A percentile compares a stretch with the other conserved stretches of the same genome.
These are phyloP conservation scores for Oenanthe sinensis DNA, from an alignment of 129 eudicot genomes.

Conservation along the genomic window DNA sequence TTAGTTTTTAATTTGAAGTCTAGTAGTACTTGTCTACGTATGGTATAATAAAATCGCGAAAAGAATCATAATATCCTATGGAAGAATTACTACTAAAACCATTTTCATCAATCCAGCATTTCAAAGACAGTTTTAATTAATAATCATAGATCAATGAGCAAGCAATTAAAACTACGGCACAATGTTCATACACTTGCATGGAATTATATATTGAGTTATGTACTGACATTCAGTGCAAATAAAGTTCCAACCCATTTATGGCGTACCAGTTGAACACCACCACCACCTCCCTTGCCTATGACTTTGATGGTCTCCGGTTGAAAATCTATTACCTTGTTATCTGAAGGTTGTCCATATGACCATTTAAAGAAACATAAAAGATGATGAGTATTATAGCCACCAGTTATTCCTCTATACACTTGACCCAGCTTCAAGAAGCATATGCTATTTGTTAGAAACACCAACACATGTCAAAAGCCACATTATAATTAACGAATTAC, in stretches of 20 bases:
- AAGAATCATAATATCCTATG: not conserved
- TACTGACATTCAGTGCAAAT: slow-evolving; percentile 41
- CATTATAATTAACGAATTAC: no score
- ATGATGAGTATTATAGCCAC: not conserved
- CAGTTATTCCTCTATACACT: not conserved
- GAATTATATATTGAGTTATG: not conserved
- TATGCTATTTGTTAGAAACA: not conserved
- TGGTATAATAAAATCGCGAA: not conserved
- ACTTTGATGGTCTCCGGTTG: slow-evolving; percentile 85
- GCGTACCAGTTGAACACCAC: no score
- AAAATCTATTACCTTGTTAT: slow-evolving; percentile 61
- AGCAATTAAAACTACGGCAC: not conserved
- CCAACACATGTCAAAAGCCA: no score
- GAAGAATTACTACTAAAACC: not conserved
- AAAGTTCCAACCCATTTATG: no score
- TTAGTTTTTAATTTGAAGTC: not conserved
- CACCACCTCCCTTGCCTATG: slow-evolving; percentile 98
- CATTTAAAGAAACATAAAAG: not conserved
- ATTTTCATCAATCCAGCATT: not conserved
- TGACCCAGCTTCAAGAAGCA: not conserved
- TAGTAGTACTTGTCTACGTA: not conserved
- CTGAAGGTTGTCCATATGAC: slow-evolving; percentile 43
- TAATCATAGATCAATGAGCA: not conserved
- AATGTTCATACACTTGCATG: not conserved
- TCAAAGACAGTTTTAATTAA: no score